phyloP scores from a whole-genome alignment of 371 early-diverging fungal genomes.

The Rhizopus arrhizus region DNA sequence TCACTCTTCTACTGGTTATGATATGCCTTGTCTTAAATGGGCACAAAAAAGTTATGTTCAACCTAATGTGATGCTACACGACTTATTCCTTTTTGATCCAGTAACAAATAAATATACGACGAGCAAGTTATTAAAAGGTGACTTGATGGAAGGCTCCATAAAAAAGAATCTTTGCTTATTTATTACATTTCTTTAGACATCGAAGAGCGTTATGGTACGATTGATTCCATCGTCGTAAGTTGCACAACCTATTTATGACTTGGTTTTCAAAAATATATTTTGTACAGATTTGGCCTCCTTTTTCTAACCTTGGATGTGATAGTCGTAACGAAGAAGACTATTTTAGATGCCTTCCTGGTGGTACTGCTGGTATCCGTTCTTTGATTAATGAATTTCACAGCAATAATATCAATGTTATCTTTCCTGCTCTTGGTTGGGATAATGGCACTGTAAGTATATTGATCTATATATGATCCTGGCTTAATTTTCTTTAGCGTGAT shows the following conservation, averaged over 20 bases:
- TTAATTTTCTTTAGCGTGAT: slow-evolving; percentile 21
- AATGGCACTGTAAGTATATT: slow-evolving; percentile 35
- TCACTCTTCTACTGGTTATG: slow-evolving; percentile 20
- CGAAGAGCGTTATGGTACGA: slow-evolving; percentile 26
- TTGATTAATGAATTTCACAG: slow-evolving; percentile 28
- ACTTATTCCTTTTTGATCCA: slow-evolving; percentile 29
- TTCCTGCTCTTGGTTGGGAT: slow-evolving; percentile 26
- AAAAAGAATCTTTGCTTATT: background rate
- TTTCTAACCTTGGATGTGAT: slow-evolving; percentile 33
- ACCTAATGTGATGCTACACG: slow-evolving; percentile 34
- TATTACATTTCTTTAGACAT: slow-evolving; percentile 10
- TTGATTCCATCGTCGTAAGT: slow-evolving; percentile 36
- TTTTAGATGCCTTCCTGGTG: slow-evolving; percentile 34
- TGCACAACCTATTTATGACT: background rate
- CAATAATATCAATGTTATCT: slow-evolving; percentile 26
- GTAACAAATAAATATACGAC: slow-evolving; percentile 29
- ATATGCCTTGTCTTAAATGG: slow-evolving; percentile 30
- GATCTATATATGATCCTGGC: background rate
- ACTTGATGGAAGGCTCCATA: too few relatives aligned
- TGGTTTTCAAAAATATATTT: background rate
- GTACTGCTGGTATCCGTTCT: slow-evolving; percentile 25
- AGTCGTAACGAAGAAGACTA: slow-evolving; percentile 37
- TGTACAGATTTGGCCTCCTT: slow-evolving; percentile 28
- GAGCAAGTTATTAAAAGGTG: slow-evolving; percentile 28
- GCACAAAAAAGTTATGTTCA: slow-evolving; percentile 30